Percentiles rank a stretch among this genome's conserved stretches.
phyloP scores from a whole-genome alignment of 495 filamentous ascomycete species.

The Sphaerosporella brunnea region DNA sequence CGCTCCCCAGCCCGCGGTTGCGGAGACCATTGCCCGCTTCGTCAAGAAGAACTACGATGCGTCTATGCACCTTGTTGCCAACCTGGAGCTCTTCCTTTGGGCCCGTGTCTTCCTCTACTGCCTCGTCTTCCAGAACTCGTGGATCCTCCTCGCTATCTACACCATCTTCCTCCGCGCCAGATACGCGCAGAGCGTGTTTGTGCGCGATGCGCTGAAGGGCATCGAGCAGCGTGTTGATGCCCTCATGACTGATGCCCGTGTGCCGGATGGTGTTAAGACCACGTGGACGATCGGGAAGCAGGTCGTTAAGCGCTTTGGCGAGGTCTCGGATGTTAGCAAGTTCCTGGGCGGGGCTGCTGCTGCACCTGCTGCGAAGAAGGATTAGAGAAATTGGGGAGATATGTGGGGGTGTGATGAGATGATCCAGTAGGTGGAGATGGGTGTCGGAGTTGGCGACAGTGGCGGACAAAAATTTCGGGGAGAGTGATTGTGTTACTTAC shows the following conservation, averaged over 20 bases:
- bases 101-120: slow-evolving; percentile 60
- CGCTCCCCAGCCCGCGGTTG: slow-evolving; percentile 43
- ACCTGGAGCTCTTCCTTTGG: slow-evolving; percentile 63
- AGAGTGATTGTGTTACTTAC: background rate
- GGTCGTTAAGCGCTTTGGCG: slow-evolving; percentile 49
- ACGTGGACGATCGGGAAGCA: slow-evolving; percentile 72
- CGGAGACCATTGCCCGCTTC: slow-evolving; percentile 72
- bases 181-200: slow-evolving; percentile 77
- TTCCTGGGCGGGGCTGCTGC: slow-evolving; percentile 38
- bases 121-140: slow-evolving; percentile 75
- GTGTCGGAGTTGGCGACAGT: background rate
- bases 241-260: slow-evolving; percentile 65
- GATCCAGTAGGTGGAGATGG: background rate
- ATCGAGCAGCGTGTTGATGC: slow-evolving; percentile 61
- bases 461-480: background rate
- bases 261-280: slow-evolving; percentile 64
- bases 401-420: background rate
- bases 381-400: slow-evolving; percentile 20
- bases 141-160: slow-evolving; percentile 72
- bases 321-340: slow-evolving; percentile 56
- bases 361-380: slow-evolving; percentile 34
- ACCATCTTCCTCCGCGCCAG: slow-evolving; percentile 80
- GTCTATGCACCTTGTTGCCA: slow-evolving; percentile 64
- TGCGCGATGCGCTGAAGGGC: slow-evolving; percentile 59
- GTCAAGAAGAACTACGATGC: slow-evolving; percentile 96